Percentiles rank a stretch among this genome's conserved stretches.
These are phyloP conservation scores for Amaranthus palmeri DNA, from an alignment of 148 eudicot genomes.

Conservation along the genomic window DNA sequence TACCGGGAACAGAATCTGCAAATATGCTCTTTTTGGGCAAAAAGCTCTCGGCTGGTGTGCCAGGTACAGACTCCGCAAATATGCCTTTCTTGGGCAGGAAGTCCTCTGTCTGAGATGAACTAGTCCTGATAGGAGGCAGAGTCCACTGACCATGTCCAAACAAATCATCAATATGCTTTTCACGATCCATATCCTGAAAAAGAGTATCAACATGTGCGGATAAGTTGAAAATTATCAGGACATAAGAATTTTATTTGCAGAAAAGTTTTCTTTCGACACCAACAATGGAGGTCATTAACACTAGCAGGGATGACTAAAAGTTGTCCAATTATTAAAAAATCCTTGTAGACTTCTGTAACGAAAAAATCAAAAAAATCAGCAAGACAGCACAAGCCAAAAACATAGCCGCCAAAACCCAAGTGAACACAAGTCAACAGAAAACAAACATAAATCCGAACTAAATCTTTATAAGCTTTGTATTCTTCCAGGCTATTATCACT, in stretches of 20 bases:
- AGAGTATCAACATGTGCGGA: slow-evolving; percentile 1
- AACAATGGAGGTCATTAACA: neutral
- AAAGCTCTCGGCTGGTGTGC: slow-evolving; percentile 48
- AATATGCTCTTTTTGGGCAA: slow-evolving; percentile 44
- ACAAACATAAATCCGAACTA: neutral
- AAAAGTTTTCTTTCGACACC: neutral
- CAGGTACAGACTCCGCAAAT: slow-evolving; percentile 63
- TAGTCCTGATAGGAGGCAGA: slow-evolving; percentile 82
- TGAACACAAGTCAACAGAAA: neutral
- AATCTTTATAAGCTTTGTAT: neutral
- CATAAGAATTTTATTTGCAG: neutral
- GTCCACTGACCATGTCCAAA: slow-evolving; percentile 72
- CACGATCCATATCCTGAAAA: slow-evolving; percentile 50
- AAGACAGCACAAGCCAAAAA: neutral
- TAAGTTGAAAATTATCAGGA: neutral
- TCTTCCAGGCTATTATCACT: neutral
- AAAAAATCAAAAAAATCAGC: neutral
- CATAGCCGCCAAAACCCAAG: neutral
- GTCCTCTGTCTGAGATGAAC: slow-evolving; percentile 33
- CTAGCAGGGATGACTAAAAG: neutral
- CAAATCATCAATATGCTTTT: slow-evolving; percentile 47
- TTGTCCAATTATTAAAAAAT: too few relatives aligned
- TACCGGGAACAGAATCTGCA: slow-evolving; percentile 69
- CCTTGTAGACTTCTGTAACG: neutral
- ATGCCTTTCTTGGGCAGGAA: slow-evolving; percentile 35